Evolutionary conservation across 2,329 filamentous ascomycete species (phyloP).

Genomic region (Tolypocladium tropicale): DNA sequence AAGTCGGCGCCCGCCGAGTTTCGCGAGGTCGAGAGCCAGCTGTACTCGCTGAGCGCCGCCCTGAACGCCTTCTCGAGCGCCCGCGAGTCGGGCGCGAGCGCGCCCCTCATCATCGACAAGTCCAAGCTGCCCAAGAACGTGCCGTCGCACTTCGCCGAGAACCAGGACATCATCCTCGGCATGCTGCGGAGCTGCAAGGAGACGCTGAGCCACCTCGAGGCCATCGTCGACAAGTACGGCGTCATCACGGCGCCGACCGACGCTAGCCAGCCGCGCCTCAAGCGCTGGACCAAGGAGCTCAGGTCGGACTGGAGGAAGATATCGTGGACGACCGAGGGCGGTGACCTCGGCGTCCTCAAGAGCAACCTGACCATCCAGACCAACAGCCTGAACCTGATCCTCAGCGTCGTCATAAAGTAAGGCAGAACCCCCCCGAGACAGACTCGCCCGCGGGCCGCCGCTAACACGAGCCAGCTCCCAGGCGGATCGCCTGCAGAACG

Average conservation of each 20-base stretch:
- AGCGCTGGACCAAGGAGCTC: slow-evolving; percentile 2
- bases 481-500: not conserved
- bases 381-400: slow-evolving; percentile 4
- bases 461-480: not conserved
- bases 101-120: not conserved
- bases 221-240: slow-evolving; percentile 1
- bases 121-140: not conserved
- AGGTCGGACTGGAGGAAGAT: slow-evolving; percentile 4
- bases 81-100: not conserved
- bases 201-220: not conserved
- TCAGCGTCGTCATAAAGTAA: slow-evolving; percentile 5
- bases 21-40: slow-evolving; percentile 4
- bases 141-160: not conserved
- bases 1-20: slow-evolving; percentile 5
- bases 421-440: too few relatives aligned
- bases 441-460: not conserved
- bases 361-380: slow-evolving; percentile 3
- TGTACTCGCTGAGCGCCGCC: slow-evolving; percentile 5
- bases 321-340: slow-evolving; percentile 5
- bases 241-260: not conserved
- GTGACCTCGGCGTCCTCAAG: not conserved
- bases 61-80: slow-evolving; percentile 3
- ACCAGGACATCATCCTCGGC: slow-evolving; percentile 3
- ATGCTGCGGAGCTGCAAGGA: slow-evolving; percentile 4
- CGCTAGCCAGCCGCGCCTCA: not conserved